phyloP scores from a whole-genome alignment of 768 basidiomycete species.

The Pleurotus citrinopileatus region DNA sequence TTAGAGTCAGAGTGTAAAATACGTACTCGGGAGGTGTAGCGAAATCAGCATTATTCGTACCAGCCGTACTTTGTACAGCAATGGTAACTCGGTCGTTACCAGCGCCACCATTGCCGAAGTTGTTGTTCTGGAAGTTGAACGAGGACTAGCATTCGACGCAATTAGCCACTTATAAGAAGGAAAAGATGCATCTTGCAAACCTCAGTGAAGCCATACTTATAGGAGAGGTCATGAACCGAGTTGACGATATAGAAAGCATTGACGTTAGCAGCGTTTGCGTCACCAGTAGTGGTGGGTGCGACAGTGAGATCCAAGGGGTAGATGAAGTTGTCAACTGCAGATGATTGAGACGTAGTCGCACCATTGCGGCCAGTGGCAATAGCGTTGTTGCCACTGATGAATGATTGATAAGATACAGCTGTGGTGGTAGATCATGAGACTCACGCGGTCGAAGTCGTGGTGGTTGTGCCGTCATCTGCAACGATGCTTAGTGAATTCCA shows the following conservation, averaged over 20 bases:
- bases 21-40: slow-evolving; percentile 41
- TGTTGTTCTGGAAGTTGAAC: slow-evolving; percentile 59
- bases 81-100: slow-evolving; percentile 50
- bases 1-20: neutral
- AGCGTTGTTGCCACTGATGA: slow-evolving; percentile 36
- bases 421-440: neutral
- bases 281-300: slow-evolving; percentile 35
- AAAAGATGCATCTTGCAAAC: neutral
- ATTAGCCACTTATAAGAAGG: neutral
- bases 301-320: slow-evolving; percentile 29
- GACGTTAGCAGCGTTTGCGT: slow-evolving; percentile 49
- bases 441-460: slow-evolving; percentile 17
- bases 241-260: slow-evolving; percentile 61
- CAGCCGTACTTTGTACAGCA: slow-evolving; percentile 46
- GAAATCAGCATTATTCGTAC: slow-evolving; percentile 42
- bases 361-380: slow-evolving; percentile 25
- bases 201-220: slow-evolving; percentile 56
- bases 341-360: slow-evolving; percentile 34
- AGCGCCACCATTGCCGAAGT: slow-evolving; percentile 49
- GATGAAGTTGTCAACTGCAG: slow-evolving; percentile 35
- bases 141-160: slow-evolving; percentile 11
- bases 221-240: slow-evolving; percentile 48
- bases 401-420: neutral
- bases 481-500: neutral
- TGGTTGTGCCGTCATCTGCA: slow-evolving; percentile 17